Evolutionary conservation across 176 grass and related monocot genomes (phyloP).

Genomic region (Aechmea fasciata): DNA sequence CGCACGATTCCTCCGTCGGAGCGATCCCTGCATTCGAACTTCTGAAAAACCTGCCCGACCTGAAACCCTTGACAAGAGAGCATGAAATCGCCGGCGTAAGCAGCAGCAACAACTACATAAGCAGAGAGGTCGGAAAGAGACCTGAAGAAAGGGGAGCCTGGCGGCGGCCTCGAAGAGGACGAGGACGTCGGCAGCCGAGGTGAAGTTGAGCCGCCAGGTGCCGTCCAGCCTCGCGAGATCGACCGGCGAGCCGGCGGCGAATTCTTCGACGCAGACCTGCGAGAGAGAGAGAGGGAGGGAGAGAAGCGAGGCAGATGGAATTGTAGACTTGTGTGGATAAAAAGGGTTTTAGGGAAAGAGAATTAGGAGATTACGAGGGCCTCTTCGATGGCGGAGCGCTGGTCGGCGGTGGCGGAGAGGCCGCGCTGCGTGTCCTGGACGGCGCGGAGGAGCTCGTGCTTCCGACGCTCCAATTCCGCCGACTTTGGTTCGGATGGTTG

Average conservation of each 20-base stretch:
- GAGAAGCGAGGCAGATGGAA: background rate
- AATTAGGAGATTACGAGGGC: slow-evolving; percentile 33
- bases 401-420: slow-evolving; percentile 43
- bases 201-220: slow-evolving; percentile 93
- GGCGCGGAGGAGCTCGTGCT: slow-evolving; percentile 58
- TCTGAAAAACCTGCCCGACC: slow-evolving; percentile 94
- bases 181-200: slow-evolving; percentile 72
- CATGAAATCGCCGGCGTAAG: background rate
- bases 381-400: slow-evolving; percentile 83
- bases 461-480: slow-evolving; percentile 51
- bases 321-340: background rate
- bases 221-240: slow-evolving; percentile 65
- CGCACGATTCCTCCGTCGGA: slow-evolving; percentile 54
- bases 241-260: slow-evolving; percentile 37
- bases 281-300: too few species aligned
- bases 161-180: slow-evolving; percentile 78
- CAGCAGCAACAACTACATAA: background rate
- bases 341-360: too few species aligned
- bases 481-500: background rate
- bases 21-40: slow-evolving; percentile 77
- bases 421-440: slow-evolving; percentile 80
- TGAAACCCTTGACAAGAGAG: slow-evolving; percentile 19
- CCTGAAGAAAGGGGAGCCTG: slow-evolving; percentile 70
- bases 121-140: background rate
- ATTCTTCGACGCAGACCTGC: slow-evolving; percentile 65